Percentiles rank a stretch among this genome's conserved stretches.
phyloP scores from a whole-genome alignment of 495 filamentous ascomycete genomes.

The Patellaria atrata region DNA sequence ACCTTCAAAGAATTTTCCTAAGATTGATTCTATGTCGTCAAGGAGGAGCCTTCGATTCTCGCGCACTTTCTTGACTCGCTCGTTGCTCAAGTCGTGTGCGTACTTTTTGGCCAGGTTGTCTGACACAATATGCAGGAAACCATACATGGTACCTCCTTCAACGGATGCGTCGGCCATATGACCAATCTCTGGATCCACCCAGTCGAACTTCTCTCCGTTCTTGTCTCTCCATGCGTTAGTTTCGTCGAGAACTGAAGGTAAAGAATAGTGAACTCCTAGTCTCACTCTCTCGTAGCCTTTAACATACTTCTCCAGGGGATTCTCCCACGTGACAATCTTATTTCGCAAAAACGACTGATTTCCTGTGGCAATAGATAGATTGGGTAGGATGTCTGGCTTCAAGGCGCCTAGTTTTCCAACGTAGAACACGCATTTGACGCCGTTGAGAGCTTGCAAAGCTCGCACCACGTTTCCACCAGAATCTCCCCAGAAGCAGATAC shows the following conservation, averaged over 20 bases:
- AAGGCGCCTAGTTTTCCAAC: conserved; percentile 12
- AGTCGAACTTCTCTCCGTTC: conserved; percentile 5
- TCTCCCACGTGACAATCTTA: conserved; percentile 3
- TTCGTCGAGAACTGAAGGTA: conserved; percentile 8
- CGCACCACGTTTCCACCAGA: conserved; percentile 9
- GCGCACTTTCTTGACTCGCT: conserved; percentile 7
- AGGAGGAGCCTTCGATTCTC: too few relatives aligned
- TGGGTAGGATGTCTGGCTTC: conserved; percentile 1
- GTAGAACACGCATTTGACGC: conserved; percentile 10
- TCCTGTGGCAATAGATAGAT: conserved; percentile 6
- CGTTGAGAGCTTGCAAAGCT: conserved; percentile 5
- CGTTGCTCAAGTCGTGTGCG: conserved; percentile 9
- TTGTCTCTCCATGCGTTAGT: conserved; percentile 8
- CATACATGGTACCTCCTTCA: conserved; percentile 4
- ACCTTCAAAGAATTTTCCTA: too few relatives aligned
- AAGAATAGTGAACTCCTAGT: background rate
- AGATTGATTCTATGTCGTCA: too few relatives aligned
- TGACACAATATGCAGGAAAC: conserved; percentile 12
- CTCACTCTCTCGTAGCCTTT: too few relatives aligned
- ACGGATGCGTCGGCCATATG: conserved; percentile 14
- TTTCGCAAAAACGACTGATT: conserved; percentile 1
- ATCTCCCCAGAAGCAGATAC: conserved; percentile 11
- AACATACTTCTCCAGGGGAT: background rate
- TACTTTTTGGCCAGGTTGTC: conserved; percentile 15
- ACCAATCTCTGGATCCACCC: conserved; percentile 14